A percentile compares a stretch with the other conserved stretches of the same genome.
Conservation (phyloP, 306 rosid genomes). For the Ormosia semicastrata region DNA sequence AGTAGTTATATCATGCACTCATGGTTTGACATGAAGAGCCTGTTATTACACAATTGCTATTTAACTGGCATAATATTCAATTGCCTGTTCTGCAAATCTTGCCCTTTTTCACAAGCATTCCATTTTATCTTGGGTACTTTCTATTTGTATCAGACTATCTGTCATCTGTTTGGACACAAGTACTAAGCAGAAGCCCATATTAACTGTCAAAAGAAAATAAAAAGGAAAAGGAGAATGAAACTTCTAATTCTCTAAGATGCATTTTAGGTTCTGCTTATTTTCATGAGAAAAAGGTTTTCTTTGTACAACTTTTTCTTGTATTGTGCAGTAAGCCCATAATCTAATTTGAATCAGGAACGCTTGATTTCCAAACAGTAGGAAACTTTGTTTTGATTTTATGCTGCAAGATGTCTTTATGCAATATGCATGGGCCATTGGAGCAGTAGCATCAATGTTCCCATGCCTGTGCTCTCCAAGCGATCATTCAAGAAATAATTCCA, state of each 20-base stretch:
- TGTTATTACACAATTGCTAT: background rate
- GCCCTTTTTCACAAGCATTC: background rate
- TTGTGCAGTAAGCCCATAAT: background rate
- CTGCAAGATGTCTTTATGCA: background rate
- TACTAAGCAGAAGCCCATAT: background rate
- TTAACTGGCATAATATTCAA: background rate
- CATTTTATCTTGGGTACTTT: background rate
- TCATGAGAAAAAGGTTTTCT: background rate
- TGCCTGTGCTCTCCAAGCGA: background rate
- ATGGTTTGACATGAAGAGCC: background rate
- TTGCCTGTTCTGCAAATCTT: background rate
- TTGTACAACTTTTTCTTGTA: background rate
- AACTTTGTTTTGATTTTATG: background rate
- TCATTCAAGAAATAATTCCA: background rate
- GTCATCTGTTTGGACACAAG: background rate
- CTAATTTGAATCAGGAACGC: background rate
- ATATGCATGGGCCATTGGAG: background rate
- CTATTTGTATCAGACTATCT: background rate
- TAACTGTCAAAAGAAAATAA: background rate
- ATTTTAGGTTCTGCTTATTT: background rate
- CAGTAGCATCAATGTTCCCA: background rate
- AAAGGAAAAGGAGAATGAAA: background rate
- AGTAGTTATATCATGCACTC: background rate
- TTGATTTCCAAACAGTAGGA: background rate
- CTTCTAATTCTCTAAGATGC: background rate